Percentiles rank a stretch among this genome's conserved stretches.
These are phyloP conservation scores for Citeromyces matritensis DNA, from an alignment of 805 yeast genomes.

Conservation along the genomic window DNA sequence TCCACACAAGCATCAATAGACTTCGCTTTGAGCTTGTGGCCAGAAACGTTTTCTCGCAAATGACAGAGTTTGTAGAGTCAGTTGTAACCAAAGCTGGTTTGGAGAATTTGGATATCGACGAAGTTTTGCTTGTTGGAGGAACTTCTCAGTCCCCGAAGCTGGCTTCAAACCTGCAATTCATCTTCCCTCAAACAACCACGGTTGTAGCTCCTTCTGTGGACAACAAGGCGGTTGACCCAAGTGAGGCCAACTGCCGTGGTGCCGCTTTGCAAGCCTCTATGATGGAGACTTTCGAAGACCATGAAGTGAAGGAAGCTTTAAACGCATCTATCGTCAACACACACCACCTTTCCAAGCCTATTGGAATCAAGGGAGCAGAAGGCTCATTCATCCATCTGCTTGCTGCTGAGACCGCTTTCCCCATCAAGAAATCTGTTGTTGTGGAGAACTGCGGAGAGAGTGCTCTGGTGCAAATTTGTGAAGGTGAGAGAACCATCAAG, in stretches of 20 bases:
- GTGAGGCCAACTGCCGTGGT: constrained; percentile 84
- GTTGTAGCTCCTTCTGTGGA: constrained; percentile 68
- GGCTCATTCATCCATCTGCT: constrained; percentile 61
- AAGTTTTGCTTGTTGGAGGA: constrained; percentile 88
- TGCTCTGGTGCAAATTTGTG: constrained; percentile 59
- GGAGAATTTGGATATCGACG: constrained; percentile 78
- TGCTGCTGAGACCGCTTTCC: constrained; percentile 77
- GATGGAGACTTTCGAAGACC: constrained; percentile 68
- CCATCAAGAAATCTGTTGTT: constrained; percentile 64
- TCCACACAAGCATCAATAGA: constrained; percentile 86
- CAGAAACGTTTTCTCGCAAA: constrained; percentile 60
- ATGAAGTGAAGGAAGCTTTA: constrained; percentile 64
- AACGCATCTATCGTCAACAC: constrained; percentile 80
- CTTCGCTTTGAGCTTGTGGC: constrained; percentile 83
- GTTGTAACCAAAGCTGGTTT: constrained; percentile 71
- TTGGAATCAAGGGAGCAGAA: constrained; percentile 67
- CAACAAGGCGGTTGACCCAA: constrained; percentile 71
- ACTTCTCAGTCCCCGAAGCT: constrained; percentile 86
- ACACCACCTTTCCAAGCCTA: constrained; percentile 70
- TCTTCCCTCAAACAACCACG: constrained; percentile 72
- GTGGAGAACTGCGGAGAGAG: constrained; percentile 49
- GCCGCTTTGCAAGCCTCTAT: constrained; percentile 94
- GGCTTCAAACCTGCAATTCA: constrained; percentile 51
- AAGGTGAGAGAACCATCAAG: constrained; percentile 73
- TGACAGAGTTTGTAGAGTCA: constrained; percentile 61